These are phyloP conservation scores for Aureobasidium musti DNA, from an alignment of 2,329 filamentous ascomycete species.

Conservation along the genomic window DNA sequence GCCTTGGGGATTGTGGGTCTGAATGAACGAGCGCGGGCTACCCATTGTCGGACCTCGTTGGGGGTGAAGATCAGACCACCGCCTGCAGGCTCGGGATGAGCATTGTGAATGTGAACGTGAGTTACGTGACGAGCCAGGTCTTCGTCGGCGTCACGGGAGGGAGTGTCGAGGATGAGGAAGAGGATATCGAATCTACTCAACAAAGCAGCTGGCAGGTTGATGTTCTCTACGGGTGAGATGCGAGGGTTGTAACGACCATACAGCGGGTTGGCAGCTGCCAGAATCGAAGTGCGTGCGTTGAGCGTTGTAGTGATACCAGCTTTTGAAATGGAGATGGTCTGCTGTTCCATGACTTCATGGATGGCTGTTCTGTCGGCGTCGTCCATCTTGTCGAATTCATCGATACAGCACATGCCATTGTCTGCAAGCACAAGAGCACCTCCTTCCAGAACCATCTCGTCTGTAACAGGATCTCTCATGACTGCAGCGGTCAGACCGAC, in stretches of 20 bases:
- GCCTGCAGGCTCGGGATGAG: slow-evolving; percentile 73
- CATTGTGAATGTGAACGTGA: slow-evolving; percentile 95
- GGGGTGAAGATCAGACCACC: slow-evolving; percentile 80
- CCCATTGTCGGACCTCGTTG: slow-evolving; percentile 92
- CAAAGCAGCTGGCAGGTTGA: slow-evolving; percentile 95
- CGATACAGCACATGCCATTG: slow-evolving; percentile 75
- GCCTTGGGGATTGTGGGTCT: slow-evolving; percentile 80
- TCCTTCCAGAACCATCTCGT: slow-evolving; percentile 72
- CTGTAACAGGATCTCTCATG: slow-evolving; percentile 71
- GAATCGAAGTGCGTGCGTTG: slow-evolving; percentile 91
- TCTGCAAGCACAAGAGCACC: slow-evolving; percentile 73
- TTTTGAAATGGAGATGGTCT: slow-evolving; percentile 76
- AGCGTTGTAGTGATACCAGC: slow-evolving; percentile 82
- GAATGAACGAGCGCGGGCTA: slow-evolving; percentile 87
- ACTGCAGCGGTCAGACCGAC: slow-evolving; percentile 78
- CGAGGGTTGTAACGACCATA: slow-evolving; percentile 98
- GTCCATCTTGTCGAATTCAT: slow-evolving; percentile 80
- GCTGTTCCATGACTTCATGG: slow-evolving; percentile 81
- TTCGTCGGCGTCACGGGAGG: slow-evolving; percentile 83
- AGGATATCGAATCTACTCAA: slow-evolving; percentile 96
- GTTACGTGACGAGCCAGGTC: slow-evolving; percentile 94
- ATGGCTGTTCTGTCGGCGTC: slow-evolving; percentile 72
- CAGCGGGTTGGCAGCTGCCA: slow-evolving; percentile 93
- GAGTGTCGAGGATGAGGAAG: slow-evolving; percentile 95
- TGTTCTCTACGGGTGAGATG: slow-evolving; percentile 96